Conservation (phyloP, 1,139 yeast species). For the Spathaspora sp. region DNA sequence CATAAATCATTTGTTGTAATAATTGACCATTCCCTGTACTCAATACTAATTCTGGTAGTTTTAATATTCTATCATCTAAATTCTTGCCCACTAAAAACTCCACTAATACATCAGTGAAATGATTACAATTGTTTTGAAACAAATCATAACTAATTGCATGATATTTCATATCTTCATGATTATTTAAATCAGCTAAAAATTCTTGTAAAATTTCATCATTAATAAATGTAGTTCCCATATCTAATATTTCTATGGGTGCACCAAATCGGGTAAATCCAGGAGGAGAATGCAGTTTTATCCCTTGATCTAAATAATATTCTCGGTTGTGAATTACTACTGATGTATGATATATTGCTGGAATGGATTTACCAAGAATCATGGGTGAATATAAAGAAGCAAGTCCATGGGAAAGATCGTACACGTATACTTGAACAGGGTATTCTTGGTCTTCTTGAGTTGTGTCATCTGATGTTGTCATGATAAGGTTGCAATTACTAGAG, state of each 20-base stretch:
- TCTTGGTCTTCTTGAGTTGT: slow-evolving; percentile 3
- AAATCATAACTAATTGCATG: slow-evolving; percentile 53
- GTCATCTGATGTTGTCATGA: too few relatives aligned
- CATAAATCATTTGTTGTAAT: slow-evolving; percentile 33
- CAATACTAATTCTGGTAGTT: slow-evolving; percentile 57
- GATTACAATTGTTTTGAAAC: slow-evolving; percentile 69
- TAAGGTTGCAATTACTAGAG: too few relatives aligned
- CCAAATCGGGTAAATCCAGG: slow-evolving; percentile 67
- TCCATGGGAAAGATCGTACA: slow-evolving; percentile 60
- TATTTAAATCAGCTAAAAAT: slow-evolving; percentile 48
- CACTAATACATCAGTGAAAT: slow-evolving; percentile 57
- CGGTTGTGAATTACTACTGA: slow-evolving; percentile 54
- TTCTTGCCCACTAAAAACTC: slow-evolving; percentile 59
- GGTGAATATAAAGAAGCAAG: slow-evolving; percentile 44
- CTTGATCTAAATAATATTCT: slow-evolving; percentile 63
- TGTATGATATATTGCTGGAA: slow-evolving; percentile 72
- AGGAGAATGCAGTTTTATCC: slow-evolving; percentile 42
- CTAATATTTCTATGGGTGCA: slow-evolving; percentile 50
- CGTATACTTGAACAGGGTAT: slow-evolving; percentile 46
- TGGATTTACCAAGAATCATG: slow-evolving; percentile 41
- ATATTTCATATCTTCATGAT: slow-evolving; percentile 40
- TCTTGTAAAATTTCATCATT: slow-evolving; percentile 54
- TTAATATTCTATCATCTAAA: slow-evolving; percentile 49
- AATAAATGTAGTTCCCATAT: slow-evolving; percentile 54
- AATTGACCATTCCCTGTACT: slow-evolving; percentile 58